Conservation (phyloP, 805 yeast genomes). For the Yueomyces sinensis region DNA sequence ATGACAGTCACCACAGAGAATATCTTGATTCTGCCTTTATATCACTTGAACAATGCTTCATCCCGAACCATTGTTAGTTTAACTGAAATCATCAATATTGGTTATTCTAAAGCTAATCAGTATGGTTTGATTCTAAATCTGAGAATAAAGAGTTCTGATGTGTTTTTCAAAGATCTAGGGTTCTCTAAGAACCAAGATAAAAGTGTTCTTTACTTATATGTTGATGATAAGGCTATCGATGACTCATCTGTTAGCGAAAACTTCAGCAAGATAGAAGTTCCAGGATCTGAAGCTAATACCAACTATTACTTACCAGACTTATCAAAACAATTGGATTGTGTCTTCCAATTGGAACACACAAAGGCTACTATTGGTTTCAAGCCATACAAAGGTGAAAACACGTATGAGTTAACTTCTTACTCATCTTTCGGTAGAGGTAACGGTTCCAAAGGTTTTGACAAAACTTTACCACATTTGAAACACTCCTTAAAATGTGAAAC, state of each 20-base stretch:
- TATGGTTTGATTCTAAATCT: constrained; percentile 30
- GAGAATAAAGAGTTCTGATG: constrained; percentile 25
- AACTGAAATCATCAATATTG: constrained; percentile 31
- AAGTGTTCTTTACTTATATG: constrained; percentile 16
- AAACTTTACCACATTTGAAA: constrained; percentile 7
- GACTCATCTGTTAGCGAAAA: not conserved
- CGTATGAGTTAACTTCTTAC: constrained; percentile 37
- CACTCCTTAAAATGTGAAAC: constrained; percentile 1
- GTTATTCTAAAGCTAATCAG: constrained; percentile 35
- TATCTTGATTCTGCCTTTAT: not conserved
- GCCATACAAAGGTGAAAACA: constrained; percentile 8
- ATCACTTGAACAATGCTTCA: not conserved
- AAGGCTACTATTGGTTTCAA: constrained; percentile 28
- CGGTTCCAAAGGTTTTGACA: constrained; percentile 6
- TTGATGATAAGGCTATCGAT: not conserved
- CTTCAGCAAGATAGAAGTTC: not conserved
- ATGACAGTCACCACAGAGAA: not conserved
- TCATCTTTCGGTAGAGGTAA: constrained; percentile 29
- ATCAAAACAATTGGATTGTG: not conserved
- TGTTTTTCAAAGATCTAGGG: constrained; percentile 17
- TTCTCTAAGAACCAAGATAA: constrained; percentile 10
- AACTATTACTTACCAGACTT: not conserved
- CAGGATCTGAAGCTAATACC: not conserved
- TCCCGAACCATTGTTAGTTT: constrained; percentile 5
- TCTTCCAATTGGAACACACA: constrained; percentile 4